Base-by-base conservation (phyloP, 306 rosid species). In the Lathyrus oleraceus region DNA sequence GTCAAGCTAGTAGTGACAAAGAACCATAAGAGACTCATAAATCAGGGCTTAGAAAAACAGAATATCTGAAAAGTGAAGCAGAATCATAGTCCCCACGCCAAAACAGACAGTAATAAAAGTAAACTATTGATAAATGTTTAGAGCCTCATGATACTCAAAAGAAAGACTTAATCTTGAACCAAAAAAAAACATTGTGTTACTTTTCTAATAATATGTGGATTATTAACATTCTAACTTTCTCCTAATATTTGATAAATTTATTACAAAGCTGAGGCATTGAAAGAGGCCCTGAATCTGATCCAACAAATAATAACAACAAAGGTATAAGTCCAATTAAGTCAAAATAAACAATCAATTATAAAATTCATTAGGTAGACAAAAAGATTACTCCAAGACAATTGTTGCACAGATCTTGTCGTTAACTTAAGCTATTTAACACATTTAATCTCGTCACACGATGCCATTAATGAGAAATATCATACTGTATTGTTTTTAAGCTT, bases 21-120 rank as follows among this genome's bases (percentile, higher is more conserved):
- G 38, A 61, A 49, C 64, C 65, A 67, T 30, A 53, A 63, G 36
- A 61, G 65, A 66, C 43, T 27, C 44, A 69, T 60, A 52, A 49
- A 38, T 38, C 17, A 58, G 36, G 61, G 66, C 64, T 47, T 42
- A 61, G 63, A 19, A 12, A 67, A 54, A 38, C 12, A 40, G 56
- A 65, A 71, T 38, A 76, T 76, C 59, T 53, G 42, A 71, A 59
- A 44, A 65, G 66, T 57, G 51, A 57, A 72, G 53, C 61, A 58
- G 49, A 44, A 70, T 35, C 72, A 58, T 56, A 36, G 44, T 52
- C 35, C 35, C 27, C 67, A 16, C 16, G 67, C 62, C 40, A 65
- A 65, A 75, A 60, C 47, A 53, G 60, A 64, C 39, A 45, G 43
- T 19, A 61, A 42, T 72, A 11, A 38, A 62, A 38, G 54, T 4